phyloP scores from a whole-genome alignment of 495 filamentous ascomycete species.

The Cudoniella acicularis region DNA sequence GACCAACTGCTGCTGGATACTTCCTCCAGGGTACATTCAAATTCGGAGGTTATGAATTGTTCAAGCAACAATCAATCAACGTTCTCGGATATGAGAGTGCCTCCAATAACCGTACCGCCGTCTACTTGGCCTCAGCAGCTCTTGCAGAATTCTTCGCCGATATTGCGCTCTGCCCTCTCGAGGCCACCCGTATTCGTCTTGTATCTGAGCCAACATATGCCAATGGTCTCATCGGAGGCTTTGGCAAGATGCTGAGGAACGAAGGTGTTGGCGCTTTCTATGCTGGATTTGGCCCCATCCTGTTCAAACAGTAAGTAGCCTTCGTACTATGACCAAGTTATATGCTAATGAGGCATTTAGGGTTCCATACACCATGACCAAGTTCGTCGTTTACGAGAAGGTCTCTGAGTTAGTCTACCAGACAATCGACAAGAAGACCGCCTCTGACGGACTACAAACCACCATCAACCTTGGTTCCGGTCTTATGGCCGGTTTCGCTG shows the following conservation, averaged over 20 bases:
- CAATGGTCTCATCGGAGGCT: constrained; percentile 73
- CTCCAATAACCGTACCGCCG: constrained; percentile 78
- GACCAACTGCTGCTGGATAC: constrained; percentile 86
- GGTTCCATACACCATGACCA: constrained; percentile 99
- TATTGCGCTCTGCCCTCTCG: constrained; percentile 89
- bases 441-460: constrained; percentile 75
- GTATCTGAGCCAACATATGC: constrained; percentile 88
- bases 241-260: constrained; percentile 77
- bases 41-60: constrained; percentile 93
- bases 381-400: constrained; percentile 99
- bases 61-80: constrained; percentile 93
- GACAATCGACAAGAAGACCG: constrained; percentile 68
- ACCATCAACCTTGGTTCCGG: constrained; percentile 90
- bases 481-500: constrained; percentile 96
- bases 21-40: constrained; percentile 95
- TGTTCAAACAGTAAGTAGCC: constrained; percentile 87
- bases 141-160: constrained; percentile 90
- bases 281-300: constrained; percentile 88
- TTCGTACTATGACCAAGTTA: not conserved
- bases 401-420: constrained; percentile 75
- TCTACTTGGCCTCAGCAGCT: constrained; percentile 85
- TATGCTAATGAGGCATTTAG: constrained; percentile 38
- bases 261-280: constrained; percentile 91
- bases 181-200: constrained; percentile 93
- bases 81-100: constrained; percentile 73